These are phyloP conservation scores for Phytopythium cucurbitacearum DNA, from an alignment of 352 stramenopile genomes.

Conservation along the genomic window DNA sequence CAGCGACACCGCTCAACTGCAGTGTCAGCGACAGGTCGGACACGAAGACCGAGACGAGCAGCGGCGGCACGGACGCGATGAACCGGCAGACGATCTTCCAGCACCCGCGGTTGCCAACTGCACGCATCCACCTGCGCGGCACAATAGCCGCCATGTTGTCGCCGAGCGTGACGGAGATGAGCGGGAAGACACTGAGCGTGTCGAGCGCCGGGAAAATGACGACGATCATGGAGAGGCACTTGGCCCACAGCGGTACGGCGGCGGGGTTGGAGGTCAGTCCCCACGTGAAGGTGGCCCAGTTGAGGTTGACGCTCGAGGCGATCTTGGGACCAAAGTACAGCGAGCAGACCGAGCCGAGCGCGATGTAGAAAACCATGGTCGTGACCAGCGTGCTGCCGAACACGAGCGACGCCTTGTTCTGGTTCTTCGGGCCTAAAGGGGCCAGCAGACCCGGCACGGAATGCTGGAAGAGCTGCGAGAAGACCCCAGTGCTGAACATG, in stretches of 20 bases:
- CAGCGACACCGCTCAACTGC: conserved; percentile 76
- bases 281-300: conserved; percentile 88
- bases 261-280: conserved; percentile 38
- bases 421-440: conserved; percentile 54
- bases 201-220: conserved; percentile 89
- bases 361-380: conserved; percentile 84
- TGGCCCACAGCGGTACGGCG: conserved; percentile 47
- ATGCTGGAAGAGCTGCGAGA: conserved; percentile 91
- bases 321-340: conserved; percentile 84
- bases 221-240: conserved; percentile 70
- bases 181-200: conserved; percentile 88
- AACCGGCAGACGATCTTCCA: conserved; percentile 80
- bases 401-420: conserved; percentile 53
- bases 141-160: conserved; percentile 83
- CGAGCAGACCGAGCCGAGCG: conserved; percentile 65
- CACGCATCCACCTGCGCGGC: conserved; percentile 30
- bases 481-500: conserved; percentile 89
- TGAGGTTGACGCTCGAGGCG: conserved; percentile 87
- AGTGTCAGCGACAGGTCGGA: conserved; percentile 83
- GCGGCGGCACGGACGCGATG: conserved; percentile 66
- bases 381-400: conserved; percentile 82
- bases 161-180: conserved; percentile 90
- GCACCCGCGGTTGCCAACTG: conserved; percentile 26
- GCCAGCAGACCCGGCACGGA: conserved; percentile 83
- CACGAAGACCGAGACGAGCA: conserved; percentile 79